These are phyloP conservation scores for Penicillium sp. DNA, from an alignment of 2,329 filamentous ascomycete genomes.

Conservation along the genomic window DNA sequence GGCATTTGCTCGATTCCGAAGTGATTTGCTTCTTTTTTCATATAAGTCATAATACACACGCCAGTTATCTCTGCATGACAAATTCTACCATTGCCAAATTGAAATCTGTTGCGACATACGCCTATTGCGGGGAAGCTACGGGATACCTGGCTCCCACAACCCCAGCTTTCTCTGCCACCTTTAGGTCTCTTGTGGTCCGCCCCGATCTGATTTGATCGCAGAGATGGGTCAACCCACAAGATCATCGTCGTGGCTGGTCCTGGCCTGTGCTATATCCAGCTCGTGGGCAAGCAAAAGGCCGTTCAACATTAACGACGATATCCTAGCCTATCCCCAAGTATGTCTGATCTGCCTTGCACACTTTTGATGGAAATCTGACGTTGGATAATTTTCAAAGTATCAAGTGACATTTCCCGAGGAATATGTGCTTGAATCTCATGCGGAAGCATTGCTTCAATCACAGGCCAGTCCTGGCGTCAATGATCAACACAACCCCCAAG, in stretches of 20 bases:
- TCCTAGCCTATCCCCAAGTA: slow-evolving; percentile 85
- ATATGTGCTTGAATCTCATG: slow-evolving; percentile 70
- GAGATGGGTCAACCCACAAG: slow-evolving; percentile 29
- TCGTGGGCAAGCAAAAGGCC: slow-evolving; percentile 55
- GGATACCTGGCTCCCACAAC: background rate
- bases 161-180: background rate
- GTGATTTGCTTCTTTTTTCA: background rate
- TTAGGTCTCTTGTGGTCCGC: background rate
- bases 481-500: slow-evolving; percentile 27
- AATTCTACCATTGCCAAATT: background rate
- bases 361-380: background rate
- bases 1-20: background rate
- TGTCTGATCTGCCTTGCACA: slow-evolving; percentile 18
- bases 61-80: background rate
- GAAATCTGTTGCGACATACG: background rate
- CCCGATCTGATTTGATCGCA: background rate
- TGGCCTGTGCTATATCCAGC: slow-evolving; percentile 33
- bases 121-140: slow-evolving; percentile 2
- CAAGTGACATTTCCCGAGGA: slow-evolving; percentile 73
- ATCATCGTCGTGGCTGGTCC: slow-evolving; percentile 31
- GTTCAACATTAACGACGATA: slow-evolving; percentile 86
- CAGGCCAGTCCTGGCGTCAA: slow-evolving; percentile 19
- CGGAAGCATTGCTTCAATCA: slow-evolving; percentile 55
- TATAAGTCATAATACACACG: background rate
- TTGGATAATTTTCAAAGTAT: slow-evolving; percentile 55